Conservation (phyloP, 768 basidiomycete species). For the Agrocybe chaxingu region DNA sequence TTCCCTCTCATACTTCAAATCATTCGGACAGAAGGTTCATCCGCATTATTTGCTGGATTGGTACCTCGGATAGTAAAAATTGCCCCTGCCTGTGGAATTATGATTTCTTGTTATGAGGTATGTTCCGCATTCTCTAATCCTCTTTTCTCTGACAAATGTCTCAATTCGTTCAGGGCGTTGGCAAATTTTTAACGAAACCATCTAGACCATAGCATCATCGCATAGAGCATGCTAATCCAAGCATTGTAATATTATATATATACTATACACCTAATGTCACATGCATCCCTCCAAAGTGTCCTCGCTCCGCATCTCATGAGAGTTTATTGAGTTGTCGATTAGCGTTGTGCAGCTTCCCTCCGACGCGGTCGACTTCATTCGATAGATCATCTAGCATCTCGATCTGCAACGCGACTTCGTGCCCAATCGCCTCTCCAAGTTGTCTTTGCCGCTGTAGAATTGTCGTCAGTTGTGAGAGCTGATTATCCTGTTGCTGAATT, state of each 20-base stretch:
- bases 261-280: conserved; percentile 17
- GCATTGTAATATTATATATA: conserved; percentile 24
- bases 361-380: conserved; percentile 72
- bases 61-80: conserved; percentile 91
- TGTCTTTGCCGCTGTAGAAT: conserved; percentile 83
- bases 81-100: conserved; percentile 96
- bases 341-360: conserved; percentile 72
- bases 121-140: conserved; percentile 16
- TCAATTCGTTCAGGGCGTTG: conserved; percentile 48
- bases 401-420: conserved; percentile 80
- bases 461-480: conserved; percentile 76
- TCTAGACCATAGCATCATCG: conserved; percentile 9
- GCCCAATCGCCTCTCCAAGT: conserved; percentile 81
- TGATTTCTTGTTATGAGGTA: conserved; percentile 96
- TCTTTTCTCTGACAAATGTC: conserved; percentile 8
- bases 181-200: conserved; percentile 43
- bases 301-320: conserved; percentile 35
- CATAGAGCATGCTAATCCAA: conserved; percentile 11
- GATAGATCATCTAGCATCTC: conserved; percentile 82
- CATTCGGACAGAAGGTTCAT: conserved; percentile 71
- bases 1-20: conserved; percentile 68
- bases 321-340: conserved; percentile 83
- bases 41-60: conserved; percentile 81
- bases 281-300: not conserved
- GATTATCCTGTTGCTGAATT: conserved; percentile 80